These are phyloP conservation scores for Lasiodiplodia hormozganensis DNA, from an alignment of 2,329 filamentous ascomycete genomes.

Conservation along the genomic window DNA sequence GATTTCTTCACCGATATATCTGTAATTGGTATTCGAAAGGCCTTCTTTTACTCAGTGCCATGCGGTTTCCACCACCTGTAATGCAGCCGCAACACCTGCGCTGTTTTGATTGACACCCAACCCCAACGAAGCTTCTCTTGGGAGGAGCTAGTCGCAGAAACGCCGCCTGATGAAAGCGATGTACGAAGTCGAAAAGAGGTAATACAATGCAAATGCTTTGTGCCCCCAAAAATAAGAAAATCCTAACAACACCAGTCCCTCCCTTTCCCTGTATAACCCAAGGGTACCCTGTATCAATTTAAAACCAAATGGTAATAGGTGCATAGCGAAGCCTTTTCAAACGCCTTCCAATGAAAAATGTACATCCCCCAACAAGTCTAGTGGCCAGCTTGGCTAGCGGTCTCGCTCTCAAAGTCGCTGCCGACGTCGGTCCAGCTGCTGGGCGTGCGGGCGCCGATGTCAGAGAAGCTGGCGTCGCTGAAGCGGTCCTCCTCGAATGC, in stretches of 20 bases:
- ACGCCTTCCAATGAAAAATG: conserved; percentile 1
- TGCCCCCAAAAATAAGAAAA: not conserved
- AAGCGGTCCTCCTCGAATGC: conserved; percentile 47
- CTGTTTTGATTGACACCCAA: not conserved
- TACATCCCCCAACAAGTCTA: not conserved
- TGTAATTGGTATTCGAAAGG: not conserved
- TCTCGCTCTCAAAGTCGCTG: conserved; percentile 49
- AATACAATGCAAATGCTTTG: not conserved
- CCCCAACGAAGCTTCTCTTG: not conserved
- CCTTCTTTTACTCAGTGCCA: conserved; percentile 1
- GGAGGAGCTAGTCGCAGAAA: not conserved
- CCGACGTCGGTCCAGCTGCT: conserved; percentile 50
- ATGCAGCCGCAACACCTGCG: conserved; percentile 20
- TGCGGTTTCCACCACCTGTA: conserved; percentile 3
- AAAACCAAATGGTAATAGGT: conserved; percentile 2
- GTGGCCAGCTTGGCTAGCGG: conserved; percentile 33
- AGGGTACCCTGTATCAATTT: conserved; percentile 9
- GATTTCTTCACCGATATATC: not conserved
- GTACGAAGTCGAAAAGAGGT: not conserved
- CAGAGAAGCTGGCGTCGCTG: conserved; percentile 44
- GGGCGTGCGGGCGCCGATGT: conserved; percentile 44
- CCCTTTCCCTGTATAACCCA: not conserved
- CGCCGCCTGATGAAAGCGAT: conserved; percentile 4
- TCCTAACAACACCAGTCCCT: not conserved
- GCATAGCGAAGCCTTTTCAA: not conserved